These are phyloP conservation scores for Quercus phellos DNA, from an alignment of 331 rosid genomes.

Conservation along the genomic window DNA sequence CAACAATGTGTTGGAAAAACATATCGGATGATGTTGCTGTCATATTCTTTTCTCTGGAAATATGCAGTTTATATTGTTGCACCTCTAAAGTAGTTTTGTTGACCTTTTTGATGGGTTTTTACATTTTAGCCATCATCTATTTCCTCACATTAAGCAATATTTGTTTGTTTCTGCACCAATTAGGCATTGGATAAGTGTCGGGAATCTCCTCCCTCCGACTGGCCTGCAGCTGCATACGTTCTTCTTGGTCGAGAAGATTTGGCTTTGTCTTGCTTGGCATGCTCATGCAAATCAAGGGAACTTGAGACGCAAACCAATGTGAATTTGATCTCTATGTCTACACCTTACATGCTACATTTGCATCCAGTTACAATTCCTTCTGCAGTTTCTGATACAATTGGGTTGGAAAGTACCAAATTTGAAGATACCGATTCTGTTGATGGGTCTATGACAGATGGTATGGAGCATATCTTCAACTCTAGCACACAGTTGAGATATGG, in stretches of 20 bases:
- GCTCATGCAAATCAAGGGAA: conserved; percentile 67
- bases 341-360: conserved; percentile 94
- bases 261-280: conserved; percentile 80
- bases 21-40: not conserved
- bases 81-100: not conserved
- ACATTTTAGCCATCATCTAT: not conserved
- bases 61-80: not conserved
- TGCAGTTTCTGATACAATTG: conserved; percentile 82
- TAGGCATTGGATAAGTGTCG: conserved; percentile 96
- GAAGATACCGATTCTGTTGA: conserved; percentile 95
- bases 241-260: conserved; percentile 98
- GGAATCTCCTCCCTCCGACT: conserved; percentile 89
- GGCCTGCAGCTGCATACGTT: conserved; percentile 97
- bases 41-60: not conserved
- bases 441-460: conserved; percentile 86
- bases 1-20: not conserved
- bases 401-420: conserved; percentile 71
- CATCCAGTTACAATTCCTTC: conserved; percentile 93
- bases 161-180: conserved; percentile 29
- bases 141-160: not conserved
- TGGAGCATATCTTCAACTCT: conserved; percentile 97
- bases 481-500: conserved; percentile 98
- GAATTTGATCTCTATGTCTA: conserved; percentile 87
- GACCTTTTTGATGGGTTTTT: not conserved
- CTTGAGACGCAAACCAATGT: conserved; percentile 78